Evolutionary conservation across 73 alveolate genomes (phyloP).

Genomic region (Tetrahymena thermophila): DNA sequence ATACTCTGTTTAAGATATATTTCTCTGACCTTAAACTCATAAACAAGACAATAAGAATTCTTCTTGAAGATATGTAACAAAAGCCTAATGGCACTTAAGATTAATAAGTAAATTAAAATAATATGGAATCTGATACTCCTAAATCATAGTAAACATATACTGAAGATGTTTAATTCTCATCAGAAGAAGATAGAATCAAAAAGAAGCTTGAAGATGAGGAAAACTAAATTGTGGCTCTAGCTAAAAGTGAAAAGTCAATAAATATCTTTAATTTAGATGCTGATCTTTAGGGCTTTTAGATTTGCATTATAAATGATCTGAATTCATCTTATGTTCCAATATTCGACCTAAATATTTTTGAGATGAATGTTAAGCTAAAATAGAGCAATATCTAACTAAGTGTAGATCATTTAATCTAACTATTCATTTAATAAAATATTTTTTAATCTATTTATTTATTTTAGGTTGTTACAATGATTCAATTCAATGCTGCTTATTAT

Average conservation of each 20-base stretch:
- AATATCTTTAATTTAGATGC: not conserved
- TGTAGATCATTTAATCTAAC: not conserved
- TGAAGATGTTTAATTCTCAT: not conserved
- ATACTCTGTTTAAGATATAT: not conserved
- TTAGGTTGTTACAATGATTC: not conserved
- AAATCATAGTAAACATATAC: not conserved
- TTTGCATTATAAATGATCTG: not conserved
- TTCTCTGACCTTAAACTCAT: not conserved
- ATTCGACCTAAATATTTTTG: not conserved
- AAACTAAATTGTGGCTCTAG: not conserved
- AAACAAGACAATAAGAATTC: not conserved
- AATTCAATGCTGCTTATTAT: not conserved
- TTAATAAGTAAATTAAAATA: not conserved
- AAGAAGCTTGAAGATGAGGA: not conserved
- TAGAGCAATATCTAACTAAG: not conserved
- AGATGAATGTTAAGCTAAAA: not conserved
- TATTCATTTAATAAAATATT: not conserved
- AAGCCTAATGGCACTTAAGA: not conserved
- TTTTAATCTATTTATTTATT: not conserved
- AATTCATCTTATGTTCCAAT: not conserved
- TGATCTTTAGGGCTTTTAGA: not conserved
- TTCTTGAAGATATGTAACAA: not conserved
- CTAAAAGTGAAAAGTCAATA: not conserved
- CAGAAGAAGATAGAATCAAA: not conserved
- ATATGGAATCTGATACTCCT: not conserved